phyloP scores from a whole-genome alignment of 1,139 yeast genomes.

The Debaryomyces singareniensis region DNA sequence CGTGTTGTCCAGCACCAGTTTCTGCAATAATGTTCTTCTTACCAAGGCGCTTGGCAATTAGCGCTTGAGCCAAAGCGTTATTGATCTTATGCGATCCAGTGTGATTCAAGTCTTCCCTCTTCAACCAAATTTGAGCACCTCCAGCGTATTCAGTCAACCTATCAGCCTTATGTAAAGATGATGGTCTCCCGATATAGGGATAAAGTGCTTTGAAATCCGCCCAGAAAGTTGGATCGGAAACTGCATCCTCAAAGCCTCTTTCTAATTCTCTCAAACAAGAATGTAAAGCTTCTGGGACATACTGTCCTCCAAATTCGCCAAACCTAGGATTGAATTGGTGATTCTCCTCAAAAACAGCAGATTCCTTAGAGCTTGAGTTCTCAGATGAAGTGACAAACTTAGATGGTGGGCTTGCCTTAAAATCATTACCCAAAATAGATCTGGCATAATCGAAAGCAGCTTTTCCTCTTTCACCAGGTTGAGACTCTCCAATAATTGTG shows the following conservation, averaged over 20 bases:
- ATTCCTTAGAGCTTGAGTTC: conserved; percentile 16
- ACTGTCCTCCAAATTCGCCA: conserved; percentile 98
- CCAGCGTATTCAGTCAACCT: conserved; percentile 86
- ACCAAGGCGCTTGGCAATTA: conserved; percentile 88
- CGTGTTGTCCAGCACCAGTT: conserved; percentile 99
- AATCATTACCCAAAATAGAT: conserved; percentile 63
- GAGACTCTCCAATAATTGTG: conserved; percentile 57
- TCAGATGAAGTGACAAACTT: conserved; percentile 20
- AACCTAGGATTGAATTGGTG: conserved; percentile 66
- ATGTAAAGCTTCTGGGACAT: conserved; percentile 94
- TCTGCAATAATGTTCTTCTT: conserved; percentile 91
- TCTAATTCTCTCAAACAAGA: conserved; percentile 88
- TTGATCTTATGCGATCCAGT: conserved; percentile 98
- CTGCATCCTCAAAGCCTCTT: conserved; percentile 77
- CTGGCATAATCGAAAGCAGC: conserved; percentile 63
- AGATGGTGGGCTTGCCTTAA: conserved; percentile 26
- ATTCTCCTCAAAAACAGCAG: conserved; percentile 42
- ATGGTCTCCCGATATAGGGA: conserved; percentile 91
- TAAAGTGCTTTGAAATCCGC: conserved; percentile 79
- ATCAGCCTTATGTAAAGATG: conserved; percentile 85
- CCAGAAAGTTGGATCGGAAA: conserved; percentile 90
- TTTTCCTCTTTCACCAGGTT: conserved; percentile 52
- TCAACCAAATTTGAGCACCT: conserved; percentile 97
- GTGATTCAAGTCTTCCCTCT: conserved; percentile 96
- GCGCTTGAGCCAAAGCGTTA: conserved; percentile 91